A percentile compares a stretch with the other conserved stretches of the same genome.
phyloP scores from a whole-genome alignment of 192 early-diverging fungal species.

The Funneliformis geosporum region DNA sequence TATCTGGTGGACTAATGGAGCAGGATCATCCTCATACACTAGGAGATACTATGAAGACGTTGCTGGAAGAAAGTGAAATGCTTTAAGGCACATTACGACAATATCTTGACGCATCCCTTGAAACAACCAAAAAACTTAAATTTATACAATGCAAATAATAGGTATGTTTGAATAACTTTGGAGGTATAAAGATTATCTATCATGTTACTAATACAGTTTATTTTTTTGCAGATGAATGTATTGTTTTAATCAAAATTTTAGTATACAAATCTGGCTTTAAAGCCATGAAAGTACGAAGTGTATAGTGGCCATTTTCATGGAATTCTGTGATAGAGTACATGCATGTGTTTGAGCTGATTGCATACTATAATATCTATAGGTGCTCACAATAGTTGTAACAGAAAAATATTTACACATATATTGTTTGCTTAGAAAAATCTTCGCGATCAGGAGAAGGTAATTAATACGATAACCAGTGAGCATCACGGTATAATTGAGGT shows the following conservation, averaged over 20 bases:
- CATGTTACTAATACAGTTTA: background rate
- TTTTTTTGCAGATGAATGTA: constrained; percentile 21
- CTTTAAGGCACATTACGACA: constrained; percentile 10
- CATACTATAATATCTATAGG: constrained; percentile 13
- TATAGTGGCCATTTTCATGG: constrained; percentile 21
- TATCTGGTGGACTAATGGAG: constrained; percentile 14
- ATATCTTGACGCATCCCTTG: constrained; percentile 22
- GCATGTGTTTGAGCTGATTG: constrained; percentile 21
- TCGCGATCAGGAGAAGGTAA: constrained; percentile 13
- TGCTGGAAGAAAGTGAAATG: constrained; percentile 14
- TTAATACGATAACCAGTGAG: constrained; percentile 10
- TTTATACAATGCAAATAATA: constrained; percentile 30
- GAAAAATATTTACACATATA: constrained; percentile 20
- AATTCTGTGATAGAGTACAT: background rate
- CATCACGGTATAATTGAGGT: constrained; percentile 13
- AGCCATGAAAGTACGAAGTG: constrained; percentile 23
- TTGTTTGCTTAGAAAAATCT: constrained; percentile 24
- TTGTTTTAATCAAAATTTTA: constrained; percentile 22
- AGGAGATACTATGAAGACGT: constrained; percentile 4
- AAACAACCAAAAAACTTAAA: constrained; percentile 10
- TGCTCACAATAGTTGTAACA: background rate
- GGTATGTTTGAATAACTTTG: constrained; percentile 8
- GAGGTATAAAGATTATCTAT: constrained; percentile 10
- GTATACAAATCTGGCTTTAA: constrained; percentile 14
- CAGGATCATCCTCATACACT: constrained; percentile 1